A percentile compares a stretch with the other conserved stretches of the same genome.
phyloP scores from a whole-genome alignment of 495 filamentous ascomycete genomes.

The Rostrohypoxylon terebratum region DNA sequence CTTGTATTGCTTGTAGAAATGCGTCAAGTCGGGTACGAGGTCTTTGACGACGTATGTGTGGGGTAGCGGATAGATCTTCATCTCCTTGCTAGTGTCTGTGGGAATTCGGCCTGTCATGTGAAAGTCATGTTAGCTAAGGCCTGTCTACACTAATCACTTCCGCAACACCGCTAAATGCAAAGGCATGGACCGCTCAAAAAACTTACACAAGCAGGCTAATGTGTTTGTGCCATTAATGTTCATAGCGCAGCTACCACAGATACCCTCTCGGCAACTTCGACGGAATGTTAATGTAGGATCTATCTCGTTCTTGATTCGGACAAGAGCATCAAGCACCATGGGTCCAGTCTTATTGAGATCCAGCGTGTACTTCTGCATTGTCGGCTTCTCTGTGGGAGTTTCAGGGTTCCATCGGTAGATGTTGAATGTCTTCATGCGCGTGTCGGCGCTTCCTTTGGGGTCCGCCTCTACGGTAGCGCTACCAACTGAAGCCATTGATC shows the following conservation, averaged over 20 bases:
- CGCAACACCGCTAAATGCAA: neutral
- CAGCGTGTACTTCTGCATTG: conserved; percentile 92
- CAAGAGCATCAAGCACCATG: conserved; percentile 96
- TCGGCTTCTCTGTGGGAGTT: conserved; percentile 86
- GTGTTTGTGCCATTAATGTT: conserved; percentile 99
- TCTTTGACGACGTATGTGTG: conserved; percentile 99
- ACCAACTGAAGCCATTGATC: conserved; percentile 61
- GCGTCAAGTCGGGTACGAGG: conserved; percentile 94
- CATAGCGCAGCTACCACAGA: conserved; percentile 98
- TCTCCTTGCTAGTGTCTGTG: conserved; percentile 78
- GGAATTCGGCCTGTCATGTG: conserved; percentile 85
- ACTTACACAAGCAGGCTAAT: conserved; percentile 95
- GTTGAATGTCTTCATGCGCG: conserved; percentile 92
- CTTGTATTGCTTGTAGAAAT: conserved; percentile 99
- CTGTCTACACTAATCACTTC: neutral
- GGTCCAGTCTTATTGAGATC: conserved; percentile 98
- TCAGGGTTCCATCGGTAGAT: conserved; percentile 99
- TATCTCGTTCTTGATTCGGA: conserved; percentile 98
- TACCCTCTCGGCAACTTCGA: conserved; percentile 94
- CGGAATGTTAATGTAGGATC: conserved; percentile 97
- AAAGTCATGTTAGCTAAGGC: conserved; percentile 19
- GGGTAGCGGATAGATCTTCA: conserved; percentile 97
- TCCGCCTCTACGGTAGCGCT: conserved; percentile 67
- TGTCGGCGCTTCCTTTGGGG: conserved; percentile 63
- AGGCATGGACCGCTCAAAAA: neutral